Percentiles rank a stretch among this genome's conserved stretches.
phyloP scores from a whole-genome alignment of 1,284 basidiomycete genomes.

The Leucoagaricus sp. region DNA sequence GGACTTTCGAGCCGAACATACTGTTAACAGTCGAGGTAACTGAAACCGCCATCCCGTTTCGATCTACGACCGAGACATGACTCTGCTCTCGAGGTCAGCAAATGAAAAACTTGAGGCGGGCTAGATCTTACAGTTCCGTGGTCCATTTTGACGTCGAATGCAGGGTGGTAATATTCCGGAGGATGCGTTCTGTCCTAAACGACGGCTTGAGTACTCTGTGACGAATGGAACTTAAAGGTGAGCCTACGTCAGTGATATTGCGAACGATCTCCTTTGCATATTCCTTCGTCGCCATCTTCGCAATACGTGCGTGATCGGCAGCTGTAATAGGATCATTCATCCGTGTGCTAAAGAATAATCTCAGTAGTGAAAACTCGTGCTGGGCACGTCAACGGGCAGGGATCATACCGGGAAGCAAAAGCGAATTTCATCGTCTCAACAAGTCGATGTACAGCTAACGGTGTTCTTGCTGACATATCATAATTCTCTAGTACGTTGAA shows the following conservation, averaged over 20 bases:
- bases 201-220: slow-evolving; percentile 12
- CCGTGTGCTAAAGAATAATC: slow-evolving; percentile 60
- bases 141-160: slow-evolving; percentile 76
- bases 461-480: slow-evolving; percentile 50
- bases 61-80: slow-evolving; percentile 81
- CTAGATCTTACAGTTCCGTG: slow-evolving; percentile 77
- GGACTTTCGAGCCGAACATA: slow-evolving; percentile 84
- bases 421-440: slow-evolving; percentile 83
- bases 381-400: neutral
- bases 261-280: slow-evolving; percentile 63
- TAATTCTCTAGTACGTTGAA: slow-evolving; percentile 78
- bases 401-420: slow-evolving; percentile 67
- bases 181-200: slow-evolving; percentile 76
- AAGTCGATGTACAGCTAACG: slow-evolving; percentile 67
- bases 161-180: slow-evolving; percentile 82
- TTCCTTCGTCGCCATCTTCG: slow-evolving; percentile 70
- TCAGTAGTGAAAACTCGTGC: neutral
- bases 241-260: slow-evolving; percentile 80
- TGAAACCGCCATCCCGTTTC: slow-evolving; percentile 82
- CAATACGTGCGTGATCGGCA: slow-evolving; percentile 56
- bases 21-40: slow-evolving; percentile 89
- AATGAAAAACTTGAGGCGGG: neutral
- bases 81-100: slow-evolving; percentile 49
- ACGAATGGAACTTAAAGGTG: slow-evolving; percentile 3
- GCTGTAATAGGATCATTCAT: slow-evolving; percentile 77